Percentiles rank a stretch among this genome's conserved stretches.
Conservation (phyloP, 805 yeast species). For the Zygosaccharomyces rouxii region DNA sequence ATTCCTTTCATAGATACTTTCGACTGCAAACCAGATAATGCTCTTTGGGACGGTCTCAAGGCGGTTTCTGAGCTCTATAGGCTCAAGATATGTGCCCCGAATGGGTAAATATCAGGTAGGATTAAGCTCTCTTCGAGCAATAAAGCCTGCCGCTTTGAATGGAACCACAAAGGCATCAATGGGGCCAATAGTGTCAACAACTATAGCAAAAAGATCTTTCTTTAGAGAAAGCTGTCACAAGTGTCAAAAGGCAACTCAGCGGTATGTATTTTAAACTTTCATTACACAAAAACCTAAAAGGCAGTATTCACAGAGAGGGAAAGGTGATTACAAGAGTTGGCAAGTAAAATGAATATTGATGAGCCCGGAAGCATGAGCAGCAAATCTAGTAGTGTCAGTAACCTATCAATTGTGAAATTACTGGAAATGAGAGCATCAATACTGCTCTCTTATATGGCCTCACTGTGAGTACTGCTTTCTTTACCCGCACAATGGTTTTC, state of each 20-base stretch:
- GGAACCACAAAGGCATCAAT: neutral
- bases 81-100: neutral
- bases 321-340: neutral
- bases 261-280: constrained; percentile 2
- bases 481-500: constrained; percentile 5
- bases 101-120: neutral
- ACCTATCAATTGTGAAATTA: too few species aligned
- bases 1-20: too few species aligned
- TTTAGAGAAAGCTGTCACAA: constrained; percentile 16
- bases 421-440: neutral
- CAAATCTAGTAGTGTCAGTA: too few species aligned
- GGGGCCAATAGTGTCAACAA: neutral
- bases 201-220: constrained; percentile 6
- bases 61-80: neutral
- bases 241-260: constrained; percentile 11
- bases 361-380: too few species aligned
- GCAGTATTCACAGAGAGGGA: neutral
- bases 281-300: neutral
- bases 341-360: neutral
- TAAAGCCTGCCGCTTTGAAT: neutral
- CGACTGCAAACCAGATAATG: neutral
- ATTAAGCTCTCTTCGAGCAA: neutral
- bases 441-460: constrained; percentile 1
- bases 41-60: neutral
- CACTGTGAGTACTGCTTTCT: neutral